Evolutionary conservation across 2,329 filamentous ascomycete species (phyloP), one percentile per base, ranked within the genome.

Genomic region (Arthroderma sp.): DNA sequence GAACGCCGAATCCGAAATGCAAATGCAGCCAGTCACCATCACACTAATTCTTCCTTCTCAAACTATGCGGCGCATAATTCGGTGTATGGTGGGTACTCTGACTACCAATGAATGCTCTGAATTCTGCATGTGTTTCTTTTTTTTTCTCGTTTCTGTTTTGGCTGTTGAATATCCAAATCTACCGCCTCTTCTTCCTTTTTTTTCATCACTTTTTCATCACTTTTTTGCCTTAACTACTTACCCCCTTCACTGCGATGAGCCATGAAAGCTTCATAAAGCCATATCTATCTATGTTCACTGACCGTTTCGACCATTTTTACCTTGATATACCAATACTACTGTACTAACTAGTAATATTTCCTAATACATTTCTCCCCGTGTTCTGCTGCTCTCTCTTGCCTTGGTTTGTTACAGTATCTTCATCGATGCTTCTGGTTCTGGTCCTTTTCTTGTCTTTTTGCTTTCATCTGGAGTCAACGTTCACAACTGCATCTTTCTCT

Each of bases 251-350:
- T 44, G 33, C 25, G 11, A 55, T 19, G 37, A 55, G 21, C 54
- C 37, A 55, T 33, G 54, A 55, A 55, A 44, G 53, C 53, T 53
- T 53, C 43, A 38, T 31, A 54, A 33, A 51, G 44, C 44, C 41
- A 25, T 23, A 28, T 51, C n/a, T 41, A 15, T 53, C 21, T 43
- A 28, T 57, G 17, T 57, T 57, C 28, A 19, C 15, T 43, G 47
- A 28, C 55, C 13, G 17, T 81, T 72, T n/a, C n/a, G n/a, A n/a
- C n/a, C n/a, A n/a, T n/a, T n/a, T n/a, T 0, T 82, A 37, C 35
- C 81, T 1, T 85, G 82, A 8, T 51, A 51, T 51, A 51, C 44
- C 44, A 51, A 31, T 25, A 17, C 23, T n/a, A 4, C 25, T 51
- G 44, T 51, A 51, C 15, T 51, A 33, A 33, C 44, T 51, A 51